Conservation (phyloP, 164 flowering plant species). For the Cinnamomum micranthum region DNA sequence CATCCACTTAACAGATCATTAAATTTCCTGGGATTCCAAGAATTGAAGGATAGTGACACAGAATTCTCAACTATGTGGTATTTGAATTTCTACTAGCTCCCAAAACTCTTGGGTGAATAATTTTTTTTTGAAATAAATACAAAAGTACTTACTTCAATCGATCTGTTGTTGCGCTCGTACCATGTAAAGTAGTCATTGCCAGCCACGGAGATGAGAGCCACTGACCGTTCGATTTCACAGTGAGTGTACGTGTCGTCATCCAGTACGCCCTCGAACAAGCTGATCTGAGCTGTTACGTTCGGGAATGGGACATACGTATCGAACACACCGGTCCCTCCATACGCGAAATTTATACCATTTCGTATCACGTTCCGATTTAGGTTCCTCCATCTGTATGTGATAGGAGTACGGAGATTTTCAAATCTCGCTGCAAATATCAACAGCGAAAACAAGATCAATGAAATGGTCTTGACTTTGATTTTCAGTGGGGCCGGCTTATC, state of each 20-base stretch:
- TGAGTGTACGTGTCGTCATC: constrained; percentile 20
- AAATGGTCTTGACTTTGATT: too few species aligned
- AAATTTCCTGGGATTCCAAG: too few species aligned
- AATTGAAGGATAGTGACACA: too few species aligned
- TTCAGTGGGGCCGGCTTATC: too few species aligned
- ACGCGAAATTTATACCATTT: constrained; percentile 50
- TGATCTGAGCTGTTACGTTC: constrained; percentile 47
- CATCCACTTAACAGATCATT: too few species aligned
- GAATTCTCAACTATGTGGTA: too few species aligned
- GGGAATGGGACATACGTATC: constrained; percentile 31
- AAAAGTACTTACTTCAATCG: constrained; percentile 12
- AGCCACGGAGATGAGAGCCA: constrained; percentile 40
- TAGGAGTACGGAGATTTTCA: constrained; percentile 35
- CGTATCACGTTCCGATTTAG: constrained; percentile 1
- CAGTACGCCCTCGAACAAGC: constrained; percentile 30
- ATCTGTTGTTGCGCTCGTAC: constrained; percentile 17
- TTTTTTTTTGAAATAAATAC: neutral
- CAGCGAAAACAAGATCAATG: too few species aligned
- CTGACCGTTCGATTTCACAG: constrained; percentile 24
- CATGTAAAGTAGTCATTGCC: constrained; percentile 49
- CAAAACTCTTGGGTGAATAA: too few species aligned
- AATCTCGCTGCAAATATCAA: constrained; percentile 28
- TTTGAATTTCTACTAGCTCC: too few species aligned
- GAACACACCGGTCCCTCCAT: constrained; percentile 62
- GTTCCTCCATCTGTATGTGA: constrained; percentile 27